Conservation (phyloP, 2,329 filamentous ascomycete species). For the Raffaelea arxii region DNA sequence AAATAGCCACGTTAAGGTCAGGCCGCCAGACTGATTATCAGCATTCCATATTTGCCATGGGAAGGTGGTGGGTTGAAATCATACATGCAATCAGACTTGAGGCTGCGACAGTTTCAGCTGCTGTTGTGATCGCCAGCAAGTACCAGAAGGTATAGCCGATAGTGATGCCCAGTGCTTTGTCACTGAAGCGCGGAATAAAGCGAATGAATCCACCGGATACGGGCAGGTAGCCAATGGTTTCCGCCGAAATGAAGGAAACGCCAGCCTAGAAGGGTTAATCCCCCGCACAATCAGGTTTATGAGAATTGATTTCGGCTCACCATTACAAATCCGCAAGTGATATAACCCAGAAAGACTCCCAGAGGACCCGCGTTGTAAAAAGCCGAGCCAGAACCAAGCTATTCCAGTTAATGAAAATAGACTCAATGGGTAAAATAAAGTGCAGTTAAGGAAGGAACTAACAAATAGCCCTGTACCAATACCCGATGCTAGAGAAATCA, state of each 20-base stretch:
- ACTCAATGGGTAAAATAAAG: background rate
- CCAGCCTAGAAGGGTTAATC: too few relatives aligned
- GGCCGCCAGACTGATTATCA: constrained; percentile 4
- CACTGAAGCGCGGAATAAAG: constrained; percentile 1
- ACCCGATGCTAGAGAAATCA: constrained; percentile 5
- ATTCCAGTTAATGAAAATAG: background rate
- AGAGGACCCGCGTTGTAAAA: background rate
- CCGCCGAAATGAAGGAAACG: constrained; percentile 1
- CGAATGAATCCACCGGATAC: constrained; percentile 3
- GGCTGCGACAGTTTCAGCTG: constrained; percentile 3
- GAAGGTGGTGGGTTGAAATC: too few relatives aligned
- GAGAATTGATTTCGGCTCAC: too few relatives aligned
- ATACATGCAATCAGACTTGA: background rate
- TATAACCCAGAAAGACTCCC: constrained; percentile 1
- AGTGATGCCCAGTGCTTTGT: constrained; percentile 2
- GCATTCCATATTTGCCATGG: background rate
- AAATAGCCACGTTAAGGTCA: constrained; percentile 1
- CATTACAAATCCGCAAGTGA: background rate
- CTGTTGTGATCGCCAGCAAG: constrained; percentile 1
- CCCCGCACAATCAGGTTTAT: background rate
- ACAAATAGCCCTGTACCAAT: constrained; percentile 4
- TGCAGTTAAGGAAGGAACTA: background rate
- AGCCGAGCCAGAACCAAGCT: constrained; percentile 1
- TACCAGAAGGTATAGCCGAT: constrained; percentile 3
- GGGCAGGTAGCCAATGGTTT: constrained; percentile 4